phyloP scores from a whole-genome alignment of 495 filamentous ascomycete species.

The Penicillium cinerascens region DNA sequence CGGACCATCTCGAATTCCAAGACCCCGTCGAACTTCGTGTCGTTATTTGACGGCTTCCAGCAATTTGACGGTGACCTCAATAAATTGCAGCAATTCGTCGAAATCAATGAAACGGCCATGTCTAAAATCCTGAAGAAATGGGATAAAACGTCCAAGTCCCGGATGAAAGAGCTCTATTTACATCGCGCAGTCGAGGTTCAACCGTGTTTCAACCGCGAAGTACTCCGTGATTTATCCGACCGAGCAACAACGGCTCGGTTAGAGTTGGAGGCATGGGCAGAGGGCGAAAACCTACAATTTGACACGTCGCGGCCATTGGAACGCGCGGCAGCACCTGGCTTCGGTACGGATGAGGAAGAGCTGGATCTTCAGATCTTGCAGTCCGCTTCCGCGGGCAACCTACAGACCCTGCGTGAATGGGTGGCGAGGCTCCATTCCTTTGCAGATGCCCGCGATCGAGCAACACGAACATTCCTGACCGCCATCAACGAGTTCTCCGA shows the following conservation, averaged over 20 bases:
- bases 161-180: slow-evolving; percentile 95
- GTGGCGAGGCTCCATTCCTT: slow-evolving; percentile 50
- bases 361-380: slow-evolving; percentile 85
- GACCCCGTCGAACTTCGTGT: slow-evolving; percentile 85
- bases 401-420: slow-evolving; percentile 60
- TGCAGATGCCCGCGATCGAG: slow-evolving; percentile 62
- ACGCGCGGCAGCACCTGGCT: slow-evolving; percentile 57
- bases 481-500: slow-evolving; percentile 83
- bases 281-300: slow-evolving; percentile 85
- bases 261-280: slow-evolving; percentile 93
- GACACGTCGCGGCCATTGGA: slow-evolving; percentile 59
- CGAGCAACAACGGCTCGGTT: slow-evolving; percentile 90
- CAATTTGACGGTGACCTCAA: slow-evolving; percentile 95
- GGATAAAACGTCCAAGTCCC: slow-evolving; percentile 99
- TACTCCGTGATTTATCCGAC: slow-evolving; percentile 94
- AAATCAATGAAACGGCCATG: slow-evolving; percentile 94
- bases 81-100: slow-evolving; percentile 97
- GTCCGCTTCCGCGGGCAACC: slow-evolving; percentile 73
- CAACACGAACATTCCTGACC: slow-evolving; percentile 84
- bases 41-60: slow-evolving; percentile 91
- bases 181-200: slow-evolving; percentile 95
- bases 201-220: slow-evolving; percentile 93
- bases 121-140: slow-evolving; percentile 99
- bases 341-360: slow-evolving; percentile 78
- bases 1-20: slow-evolving; percentile 70